Base-by-base conservation (phyloP, 768 basidiomycete genomes). In the Podaxis sp. region DNA sequence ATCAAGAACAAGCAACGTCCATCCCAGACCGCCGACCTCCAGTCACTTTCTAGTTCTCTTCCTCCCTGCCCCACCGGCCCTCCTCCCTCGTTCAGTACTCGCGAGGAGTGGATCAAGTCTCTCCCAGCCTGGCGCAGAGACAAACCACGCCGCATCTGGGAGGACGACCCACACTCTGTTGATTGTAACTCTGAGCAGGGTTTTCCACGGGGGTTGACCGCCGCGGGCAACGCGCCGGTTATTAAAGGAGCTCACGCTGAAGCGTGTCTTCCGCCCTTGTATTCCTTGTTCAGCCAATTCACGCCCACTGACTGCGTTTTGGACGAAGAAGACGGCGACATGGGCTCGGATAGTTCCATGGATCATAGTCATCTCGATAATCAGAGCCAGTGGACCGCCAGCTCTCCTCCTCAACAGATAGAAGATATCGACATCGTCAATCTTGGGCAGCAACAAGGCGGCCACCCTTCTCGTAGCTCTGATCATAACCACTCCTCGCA, bases 241-340 rank as follows among this genome's bases (percentile, higher is more conserved):
- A 90, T 89, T 89, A 91, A 92, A 90, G 90, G 90, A 86, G 72
- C 82, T 76, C 87, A 78, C 87, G 88, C 87, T 84, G 82, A 91
- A 84, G 87, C 88, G 86, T 87, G 87, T 80, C 82, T 87, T 87
- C 88, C 89, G 88, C 90, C 90, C 90, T 76, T 80, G 73, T 74
- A 72, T 67, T 71, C 73, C 67, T 64, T 76, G 64, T 64, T 72
- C 48, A 56, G 48, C 28, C 61, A 39, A 24, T 66, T 64, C 42
- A 63, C 64, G 44, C 63, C 66, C 56, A 44, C 40, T 30, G 59
- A 52, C 63, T 61, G 65, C 67, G 65, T 66, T 57, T 38, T 63
- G 65, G 63, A 65, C 55, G 77, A 71, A 36, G 63, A 61, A 26
- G 76, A 81, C 67, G 33, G 33, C 8, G 81, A 82, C 65, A 81